Evolutionary conservation across 768 basidiomycete genomes (phyloP), one percentile per base, ranked within the genome.

Genomic region (Suillus hirtellus): DNA sequence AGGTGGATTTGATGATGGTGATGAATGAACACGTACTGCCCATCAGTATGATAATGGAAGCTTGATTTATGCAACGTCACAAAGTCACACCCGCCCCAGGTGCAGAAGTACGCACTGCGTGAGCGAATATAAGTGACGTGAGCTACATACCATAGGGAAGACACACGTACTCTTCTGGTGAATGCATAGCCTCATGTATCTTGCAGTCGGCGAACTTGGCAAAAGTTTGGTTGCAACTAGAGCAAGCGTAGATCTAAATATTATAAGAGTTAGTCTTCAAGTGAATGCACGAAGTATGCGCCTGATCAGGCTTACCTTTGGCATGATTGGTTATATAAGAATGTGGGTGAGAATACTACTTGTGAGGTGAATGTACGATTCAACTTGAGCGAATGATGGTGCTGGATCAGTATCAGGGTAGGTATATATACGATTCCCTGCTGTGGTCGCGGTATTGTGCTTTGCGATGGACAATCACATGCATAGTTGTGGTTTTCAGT

Each of bases 151-250:
- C 35, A 35, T 10, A 35, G 35, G 10, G 35, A 1, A 35, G 9
- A 35, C 9, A 35, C 35, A 35, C 35, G 35, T 35, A 35, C 35
- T 35, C 9, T 35, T 31, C 31, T 31, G 35, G 8, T 35, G 35
- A 35, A 35, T 35, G 35, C 35, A 35, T 9, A 8, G 9, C 35
- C 10, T 35, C 35, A 8, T 35, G 35, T 10, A 1, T 9, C 35
- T 35, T 35, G 9, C 8, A 35, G 10, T 35, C 35, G 35, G 35
- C 10, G 2, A 60, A 52, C 38, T 37, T 73, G 10, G 19, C 15
- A 19, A 73, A 73, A 50, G 49, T 50, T 46, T n/a, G 19, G 27
- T 15, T 49, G 27, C 73, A 75, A 34, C 42, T 14, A 15, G 42
- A 53, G 40, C 73, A 75, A 1, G 59, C 0, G 55, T 44, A 60